Conservation (phyloP, 352 stramenopile genomes). For the Blastocystis sp. region DNA sequence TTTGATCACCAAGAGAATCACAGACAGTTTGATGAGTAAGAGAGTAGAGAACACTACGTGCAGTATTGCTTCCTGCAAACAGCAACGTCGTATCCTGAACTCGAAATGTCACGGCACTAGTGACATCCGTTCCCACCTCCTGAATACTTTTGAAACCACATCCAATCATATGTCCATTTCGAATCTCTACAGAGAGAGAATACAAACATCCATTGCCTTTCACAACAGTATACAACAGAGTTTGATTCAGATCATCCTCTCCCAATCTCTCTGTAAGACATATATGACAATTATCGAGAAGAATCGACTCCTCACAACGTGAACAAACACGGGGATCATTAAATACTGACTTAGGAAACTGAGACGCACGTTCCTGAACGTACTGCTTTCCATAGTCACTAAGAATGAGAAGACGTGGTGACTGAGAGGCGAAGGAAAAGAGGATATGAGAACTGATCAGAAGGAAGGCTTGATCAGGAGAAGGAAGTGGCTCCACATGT, state of each 20-base stretch:
- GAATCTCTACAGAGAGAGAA: not conserved
- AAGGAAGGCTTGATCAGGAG: not conserved
- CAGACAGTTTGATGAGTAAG: not conserved
- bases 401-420: not conserved
- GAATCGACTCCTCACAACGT: not conserved
- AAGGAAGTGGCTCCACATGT: not conserved
- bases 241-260: not conserved
- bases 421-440: not conserved
- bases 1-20: constrained; percentile 1
- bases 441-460: constrained; percentile 3
- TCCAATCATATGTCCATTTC: not conserved
- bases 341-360: constrained; percentile 5
- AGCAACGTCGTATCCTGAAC: not conserved
- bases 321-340: not conserved
- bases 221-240: not conserved
- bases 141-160: not conserved
- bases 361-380: not conserved
- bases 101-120: not conserved
- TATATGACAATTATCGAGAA: constrained; percentile 19
- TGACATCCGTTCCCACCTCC: not conserved
- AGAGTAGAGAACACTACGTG: not conserved
- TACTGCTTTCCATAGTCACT: constrained; percentile 28
- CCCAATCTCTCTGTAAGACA: not conserved
- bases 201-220: not conserved
- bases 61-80: not conserved